Base-by-base conservation (phyloP, 2,329 filamentous ascomycete species). In the Pseudohalonectria lignicola region DNA sequence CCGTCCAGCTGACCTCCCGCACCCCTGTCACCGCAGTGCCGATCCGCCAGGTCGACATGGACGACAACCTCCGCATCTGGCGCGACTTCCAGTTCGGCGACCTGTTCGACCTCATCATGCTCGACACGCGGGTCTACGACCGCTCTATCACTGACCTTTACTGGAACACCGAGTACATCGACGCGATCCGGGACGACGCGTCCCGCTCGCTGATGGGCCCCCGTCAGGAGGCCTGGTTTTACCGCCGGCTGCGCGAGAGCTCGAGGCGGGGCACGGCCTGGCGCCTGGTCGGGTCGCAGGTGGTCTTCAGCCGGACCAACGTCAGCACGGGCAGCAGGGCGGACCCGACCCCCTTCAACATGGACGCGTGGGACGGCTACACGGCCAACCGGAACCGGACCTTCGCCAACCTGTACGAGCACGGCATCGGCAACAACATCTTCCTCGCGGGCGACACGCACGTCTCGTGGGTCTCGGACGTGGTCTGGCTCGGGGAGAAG, bases 161-260 rank as follows among this genome's bases (percentile, higher is more conserved):
- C 45, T 74, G 70, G 66, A 82, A 82, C 50, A 69, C 67, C 1
- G 62, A 74, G 31, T 82, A 82, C 50, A 61, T 86, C 41, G 50
- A 74, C 16, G 70, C 79, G 49, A 62, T 86, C 43, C 51, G 71
- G 15, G 71, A 85, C 46, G 79, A 86, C 40, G 74, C 78, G 3
- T 70, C 75, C 5, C 72, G 82, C 4, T 73, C 71, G 0, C 60
- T 87, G 46, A 86, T 87, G 80, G 82, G 82, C 3, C 64, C 69
- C 1, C 70, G 71, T 10, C 82, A 87, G 52, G 83, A 87, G 55
- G 72, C 74, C 47, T 87, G 83, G 83, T 79, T 85, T 57, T 82
- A 82, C 53, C 65, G 67, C 33, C 60, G 66, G 31, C 60, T 84
- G 7, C 66, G 64, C 5, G 54, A 68, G 35, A 80, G 76, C 1